phyloP scores from a whole-genome alignment of 163 green algal genomes.

The Botryococcus braunii region DNA sequence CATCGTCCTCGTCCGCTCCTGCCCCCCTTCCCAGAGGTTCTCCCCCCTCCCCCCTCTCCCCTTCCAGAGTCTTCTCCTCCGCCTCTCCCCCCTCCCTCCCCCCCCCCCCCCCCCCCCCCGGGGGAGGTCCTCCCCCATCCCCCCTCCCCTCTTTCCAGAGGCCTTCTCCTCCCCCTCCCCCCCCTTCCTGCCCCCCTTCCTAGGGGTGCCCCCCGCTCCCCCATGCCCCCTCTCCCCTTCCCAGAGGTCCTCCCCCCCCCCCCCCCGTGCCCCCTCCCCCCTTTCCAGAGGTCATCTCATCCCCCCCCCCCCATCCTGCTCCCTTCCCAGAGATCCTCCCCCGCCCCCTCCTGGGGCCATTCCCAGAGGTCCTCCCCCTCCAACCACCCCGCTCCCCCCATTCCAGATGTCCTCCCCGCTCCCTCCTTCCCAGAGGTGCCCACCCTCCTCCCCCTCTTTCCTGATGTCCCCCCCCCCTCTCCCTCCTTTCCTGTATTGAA shows the following conservation, averaged over 20 bases:
- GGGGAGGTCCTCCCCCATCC: neutral
- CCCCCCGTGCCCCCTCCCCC: neutral
- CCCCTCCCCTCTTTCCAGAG: neutral
- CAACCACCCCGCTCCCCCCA: too few species aligned
- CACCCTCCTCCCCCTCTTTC: constrained; percentile 9
- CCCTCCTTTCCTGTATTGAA: neutral
- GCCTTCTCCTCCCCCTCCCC: neutral
- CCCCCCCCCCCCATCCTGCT: neutral
- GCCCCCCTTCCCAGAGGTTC: constrained; percentile 12
- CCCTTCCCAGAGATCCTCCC: too few species aligned
- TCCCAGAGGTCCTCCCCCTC: too few species aligned
- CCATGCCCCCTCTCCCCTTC: constrained; percentile 18
- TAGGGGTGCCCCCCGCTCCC: too few species aligned
- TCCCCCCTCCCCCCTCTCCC: neutral
- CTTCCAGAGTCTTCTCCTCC: neutral
- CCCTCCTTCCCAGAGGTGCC: too few species aligned
- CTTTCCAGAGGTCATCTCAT: neutral
- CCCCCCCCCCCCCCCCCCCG: too few species aligned
- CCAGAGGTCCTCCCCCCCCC: neutral
- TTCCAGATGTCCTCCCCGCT: too few species aligned
- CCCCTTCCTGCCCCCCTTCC: neutral
- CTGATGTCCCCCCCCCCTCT: neutral
- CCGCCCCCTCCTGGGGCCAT: neutral
- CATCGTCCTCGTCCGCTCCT: constrained; percentile 19
- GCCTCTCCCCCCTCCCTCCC: neutral